Base-by-base conservation (phyloP, 345 rosid genomes). In the Eutrema yunnanense region DNA sequence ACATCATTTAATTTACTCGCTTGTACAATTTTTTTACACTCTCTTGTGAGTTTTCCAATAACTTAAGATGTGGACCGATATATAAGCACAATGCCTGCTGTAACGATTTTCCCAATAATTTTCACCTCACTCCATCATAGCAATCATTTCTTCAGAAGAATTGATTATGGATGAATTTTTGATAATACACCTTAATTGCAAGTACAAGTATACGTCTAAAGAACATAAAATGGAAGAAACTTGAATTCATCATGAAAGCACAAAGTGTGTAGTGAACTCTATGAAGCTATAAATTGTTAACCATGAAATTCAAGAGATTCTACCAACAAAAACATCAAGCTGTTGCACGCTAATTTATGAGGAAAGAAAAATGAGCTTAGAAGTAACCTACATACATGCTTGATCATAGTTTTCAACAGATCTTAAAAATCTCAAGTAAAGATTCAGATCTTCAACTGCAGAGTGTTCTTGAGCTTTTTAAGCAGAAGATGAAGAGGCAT, bases 311-410 rank as follows among this genome's bases (percentile, higher is more conserved):
- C 46, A 36, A 49, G 11, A 65, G 53, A 47, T 38, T 16, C 43
- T 58, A 60, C 38, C 5, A 65, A 56, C 50, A 66, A 40, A 30
- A 19, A 19, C 40, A 9, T 74, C 9, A 74, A 57, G 72, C 77
- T 55, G 27, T 47, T 10, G 65, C 67, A 73, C 51, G 54, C 67
- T 42, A 67, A 42, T 44, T 68, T 67, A 60, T 67, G 73, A 61
- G 43, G 26, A 59, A 59, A 32, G 3, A 13, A 32, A 65, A 56
- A 36, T 16, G 41, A 42, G 13, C 49, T 51, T 67, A 8, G 27
- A 43, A 27, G 34, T 51, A 67, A 60, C 6, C 38, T 22, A 22
- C 26, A 22, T 26, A 11, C 58, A 47, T 47, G 27, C 48, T 48
- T 26, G 33, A 57, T 34, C 54, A 69, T 34, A 44, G 38, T 43